phyloP scores from a whole-genome alignment of 108 stramenopile genomes.

The Nitzschia putrida region DNA sequence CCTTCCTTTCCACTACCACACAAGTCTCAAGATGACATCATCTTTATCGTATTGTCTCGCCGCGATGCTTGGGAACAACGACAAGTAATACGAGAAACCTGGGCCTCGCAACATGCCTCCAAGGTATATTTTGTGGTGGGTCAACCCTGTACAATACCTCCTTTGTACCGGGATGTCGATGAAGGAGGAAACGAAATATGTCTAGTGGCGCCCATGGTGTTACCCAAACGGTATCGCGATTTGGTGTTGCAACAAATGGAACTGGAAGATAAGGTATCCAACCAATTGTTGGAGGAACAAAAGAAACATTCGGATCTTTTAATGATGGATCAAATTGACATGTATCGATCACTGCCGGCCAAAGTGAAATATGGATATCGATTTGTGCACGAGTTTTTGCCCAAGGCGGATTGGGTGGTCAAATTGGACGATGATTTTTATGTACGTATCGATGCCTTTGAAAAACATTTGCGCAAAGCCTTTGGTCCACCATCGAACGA shows the following conservation, averaged over 20 bases:
- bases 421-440: conserved; percentile 48
- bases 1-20: conserved; percentile 2
- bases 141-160: conserved; percentile 14
- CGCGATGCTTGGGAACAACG: conserved; percentile 23
- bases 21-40: conserved; percentile 14
- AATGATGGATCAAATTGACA: conserved; percentile 13
- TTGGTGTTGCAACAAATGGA: neutral
- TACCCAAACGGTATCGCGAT: neutral
- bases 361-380: conserved; percentile 27
- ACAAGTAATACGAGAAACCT: conserved; percentile 29
- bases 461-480: conserved; percentile 15
- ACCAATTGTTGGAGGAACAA: conserved; percentile 20
- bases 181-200: conserved; percentile 15
- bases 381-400: conserved; percentile 11
- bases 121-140: conserved; percentile 39
- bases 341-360: conserved; percentile 21
- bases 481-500: conserved; percentile 5
- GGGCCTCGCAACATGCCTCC: conserved; percentile 20
- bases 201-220: neutral
- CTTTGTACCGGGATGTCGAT: conserved; percentile 8
- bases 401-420: conserved; percentile 1
- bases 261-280: conserved; percentile 1
- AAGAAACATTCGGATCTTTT: conserved; percentile 20
- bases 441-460: conserved; percentile 27
- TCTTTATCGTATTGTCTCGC: conserved; percentile 24